phyloP scores from a whole-genome alignment of 2,329 filamentous ascomycete species.

The Basipetospora chlamydospora region DNA sequence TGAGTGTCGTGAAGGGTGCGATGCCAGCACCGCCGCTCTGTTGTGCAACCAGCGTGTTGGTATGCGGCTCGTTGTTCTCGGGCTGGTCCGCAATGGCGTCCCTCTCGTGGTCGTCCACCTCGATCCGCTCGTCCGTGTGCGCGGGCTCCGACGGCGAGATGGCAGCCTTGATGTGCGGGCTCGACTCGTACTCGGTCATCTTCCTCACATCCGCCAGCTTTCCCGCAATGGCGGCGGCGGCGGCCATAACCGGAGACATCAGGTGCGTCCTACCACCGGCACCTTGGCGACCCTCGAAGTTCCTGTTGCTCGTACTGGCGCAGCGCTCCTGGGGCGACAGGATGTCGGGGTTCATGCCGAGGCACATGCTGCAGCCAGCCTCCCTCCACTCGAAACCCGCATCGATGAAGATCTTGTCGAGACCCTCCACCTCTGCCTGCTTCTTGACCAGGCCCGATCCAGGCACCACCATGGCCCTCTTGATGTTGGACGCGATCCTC shows the following conservation, averaged over 20 bases:
- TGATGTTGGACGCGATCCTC: constrained; percentile 77
- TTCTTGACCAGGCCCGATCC: constrained; percentile 90
- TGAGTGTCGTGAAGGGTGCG: constrained; percentile 69
- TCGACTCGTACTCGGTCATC: constrained; percentile 46
- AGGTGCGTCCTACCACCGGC: constrained; percentile 83
- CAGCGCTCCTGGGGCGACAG: constrained; percentile 84
- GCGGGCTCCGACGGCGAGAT: constrained; percentile 25
- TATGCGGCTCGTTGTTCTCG: constrained; percentile 48
- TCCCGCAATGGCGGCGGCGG: constrained; percentile 75
- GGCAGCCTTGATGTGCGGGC: constrained; percentile 45
- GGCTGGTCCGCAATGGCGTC: constrained; percentile 42
- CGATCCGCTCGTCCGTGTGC: constrained; percentile 37
- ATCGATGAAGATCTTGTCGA: constrained; percentile 82
- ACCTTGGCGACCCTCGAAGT: constrained; percentile 94
- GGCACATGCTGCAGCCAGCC: constrained; percentile 96
- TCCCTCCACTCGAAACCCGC: constrained; percentile 97
- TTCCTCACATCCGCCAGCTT: constrained; percentile 87
- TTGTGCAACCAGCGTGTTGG: constrained; percentile 41
- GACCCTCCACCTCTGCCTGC: constrained; percentile 78
- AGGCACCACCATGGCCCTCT: constrained; percentile 89
- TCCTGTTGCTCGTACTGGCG: constrained; percentile 90
- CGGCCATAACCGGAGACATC: constrained; percentile 95
- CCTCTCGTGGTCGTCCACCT: constrained; percentile 34
- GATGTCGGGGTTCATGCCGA: constrained; percentile 99
- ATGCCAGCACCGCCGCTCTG: constrained; percentile 47